Percentiles rank a stretch among this genome's conserved stretches.
Evolutionary conservation across 371 early-diverging fungal species (phyloP).

Genomic region (Rhizomucor miehei): DNA sequence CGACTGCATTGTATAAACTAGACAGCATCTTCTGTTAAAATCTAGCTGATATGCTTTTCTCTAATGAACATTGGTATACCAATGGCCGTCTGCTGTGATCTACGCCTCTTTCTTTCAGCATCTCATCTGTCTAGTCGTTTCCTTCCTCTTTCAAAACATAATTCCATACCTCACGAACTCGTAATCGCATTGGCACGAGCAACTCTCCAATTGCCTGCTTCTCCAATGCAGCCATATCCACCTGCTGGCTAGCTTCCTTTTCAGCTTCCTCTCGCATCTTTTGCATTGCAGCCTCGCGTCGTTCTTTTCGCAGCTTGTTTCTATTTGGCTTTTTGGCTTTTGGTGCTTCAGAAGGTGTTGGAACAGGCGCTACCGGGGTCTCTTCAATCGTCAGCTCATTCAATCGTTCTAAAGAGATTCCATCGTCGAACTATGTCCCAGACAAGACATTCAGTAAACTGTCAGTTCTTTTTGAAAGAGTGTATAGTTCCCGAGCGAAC

Average conservation of each 20-base stretch:
- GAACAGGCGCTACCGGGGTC: slow-evolving; percentile 16
- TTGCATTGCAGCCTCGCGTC: slow-evolving; percentile 72
- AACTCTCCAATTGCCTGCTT: slow-evolving; percentile 63
- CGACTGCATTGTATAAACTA: slow-evolving; percentile 84
- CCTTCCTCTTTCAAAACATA: too few species aligned
- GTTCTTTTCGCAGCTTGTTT: slow-evolving; percentile 66
- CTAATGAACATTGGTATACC: slow-evolving; percentile 55
- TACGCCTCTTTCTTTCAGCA: slow-evolving; percentile 13
- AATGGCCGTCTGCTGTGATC: slow-evolving; percentile 84
- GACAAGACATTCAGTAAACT: slow-evolving; percentile 1
- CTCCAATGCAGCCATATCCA: slow-evolving; percentile 76
- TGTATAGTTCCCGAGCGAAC: background rate
- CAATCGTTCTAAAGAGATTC: slow-evolving; percentile 39
- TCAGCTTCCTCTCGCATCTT: slow-evolving; percentile 77
- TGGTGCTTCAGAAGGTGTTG: slow-evolving; percentile 8
- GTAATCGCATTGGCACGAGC: slow-evolving; percentile 39
- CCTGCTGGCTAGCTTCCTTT: slow-evolving; percentile 72
- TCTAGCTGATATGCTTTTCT: too few species aligned
- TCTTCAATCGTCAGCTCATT: slow-evolving; percentile 34
- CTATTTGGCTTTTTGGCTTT: slow-evolving; percentile 61
- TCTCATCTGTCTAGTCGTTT: background rate
- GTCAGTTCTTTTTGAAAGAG: slow-evolving; percentile 1
- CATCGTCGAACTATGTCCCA: slow-evolving; percentile 25
- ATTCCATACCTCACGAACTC: slow-evolving; percentile 41
- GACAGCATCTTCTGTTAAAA: too few species aligned